phyloP scores from a whole-genome alignment of 371 early-diverging fungal species.

The Chytridiales sp. region DNA sequence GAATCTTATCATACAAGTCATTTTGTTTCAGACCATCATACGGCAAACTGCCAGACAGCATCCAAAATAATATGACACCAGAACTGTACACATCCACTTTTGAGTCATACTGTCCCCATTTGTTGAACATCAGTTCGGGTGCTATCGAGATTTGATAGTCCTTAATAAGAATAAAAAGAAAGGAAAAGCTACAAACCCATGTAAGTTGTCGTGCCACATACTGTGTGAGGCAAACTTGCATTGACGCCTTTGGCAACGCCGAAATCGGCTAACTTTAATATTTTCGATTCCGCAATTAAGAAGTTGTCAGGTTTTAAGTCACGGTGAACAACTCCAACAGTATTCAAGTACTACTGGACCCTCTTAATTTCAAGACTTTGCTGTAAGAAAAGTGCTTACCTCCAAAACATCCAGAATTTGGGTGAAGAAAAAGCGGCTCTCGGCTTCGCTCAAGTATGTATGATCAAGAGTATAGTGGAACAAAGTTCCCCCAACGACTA shows the following conservation, averaged over 20 bases:
- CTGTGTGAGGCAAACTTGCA: conserved; percentile 6
- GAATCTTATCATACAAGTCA: conserved; percentile 18
- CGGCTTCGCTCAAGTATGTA: conserved; percentile 48
- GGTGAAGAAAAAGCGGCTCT: conserved; percentile 67
- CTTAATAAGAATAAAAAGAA: not conserved
- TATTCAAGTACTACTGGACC: conserved; percentile 52
- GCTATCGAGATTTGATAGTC: conserved; percentile 29
- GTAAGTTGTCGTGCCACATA: conserved; percentile 15
- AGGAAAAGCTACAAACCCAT: not conserved
- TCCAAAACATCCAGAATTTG: conserved; percentile 54
- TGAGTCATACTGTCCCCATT: conserved; percentile 18
- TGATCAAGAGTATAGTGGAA: conserved; percentile 17
- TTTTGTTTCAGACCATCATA: conserved; percentile 13
- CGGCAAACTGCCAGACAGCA: conserved; percentile 26
- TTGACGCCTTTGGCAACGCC: conserved; percentile 90
- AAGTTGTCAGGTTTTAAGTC: conserved; percentile 77
- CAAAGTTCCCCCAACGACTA: conserved; percentile 52
- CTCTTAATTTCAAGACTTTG: conserved; percentile 64
- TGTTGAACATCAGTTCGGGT: conserved; percentile 21
- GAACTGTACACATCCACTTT: conserved; percentile 36
- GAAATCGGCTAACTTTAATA: conserved; percentile 97
- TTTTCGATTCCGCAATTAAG: conserved; percentile 69
- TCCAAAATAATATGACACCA: conserved; percentile 35
- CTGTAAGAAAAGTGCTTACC: conserved; percentile 11
- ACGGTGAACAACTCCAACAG: conserved; percentile 54